Evolutionary conservation across 2,329 filamentous ascomycete species (phyloP).

Genomic region (Teratosphaeria epicoccoides): DNA sequence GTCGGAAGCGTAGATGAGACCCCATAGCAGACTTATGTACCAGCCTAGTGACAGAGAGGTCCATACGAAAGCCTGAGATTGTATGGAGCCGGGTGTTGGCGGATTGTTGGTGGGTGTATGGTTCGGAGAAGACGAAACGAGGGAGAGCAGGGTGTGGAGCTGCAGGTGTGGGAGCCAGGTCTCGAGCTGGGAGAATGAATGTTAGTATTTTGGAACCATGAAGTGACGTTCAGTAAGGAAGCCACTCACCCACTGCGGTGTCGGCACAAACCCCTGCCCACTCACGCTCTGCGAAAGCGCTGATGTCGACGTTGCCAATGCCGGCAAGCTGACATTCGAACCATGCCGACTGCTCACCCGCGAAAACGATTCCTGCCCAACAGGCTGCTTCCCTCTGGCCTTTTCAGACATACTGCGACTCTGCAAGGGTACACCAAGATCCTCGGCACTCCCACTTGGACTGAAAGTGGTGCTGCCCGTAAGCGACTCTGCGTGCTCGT

Average conservation of each 20-base stretch:
- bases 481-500: slow-evolving; percentile 48
- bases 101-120: slow-evolving; percentile 18
- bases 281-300: neutral
- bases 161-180: slow-evolving; percentile 87
- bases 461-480: slow-evolving; percentile 54
- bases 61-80: slow-evolving; percentile 80
- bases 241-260: slow-evolving; percentile 58
- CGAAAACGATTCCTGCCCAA: slow-evolving; percentile 69
- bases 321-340: slow-evolving; percentile 63
- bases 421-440: slow-evolving; percentile 64
- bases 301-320: slow-evolving; percentile 38
- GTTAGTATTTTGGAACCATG: neutral
- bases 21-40: slow-evolving; percentile 93
- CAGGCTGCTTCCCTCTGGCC: slow-evolving; percentile 89
- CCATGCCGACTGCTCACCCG: slow-evolving; percentile 61
- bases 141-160: slow-evolving; percentile 70
- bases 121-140: too few relatives aligned
- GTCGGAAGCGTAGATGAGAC: slow-evolving; percentile 81
- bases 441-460: slow-evolving; percentile 50
- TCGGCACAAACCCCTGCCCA: slow-evolving; percentile 51
- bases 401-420: slow-evolving; percentile 93
- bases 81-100: slow-evolving; percentile 35
- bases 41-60: slow-evolving; percentile 79
- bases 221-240: neutral
- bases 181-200: slow-evolving; percentile 52